Evolutionary conservation across 345 rosid genomes (phyloP).

Genomic region (Cardamine resedifolia): DNA sequence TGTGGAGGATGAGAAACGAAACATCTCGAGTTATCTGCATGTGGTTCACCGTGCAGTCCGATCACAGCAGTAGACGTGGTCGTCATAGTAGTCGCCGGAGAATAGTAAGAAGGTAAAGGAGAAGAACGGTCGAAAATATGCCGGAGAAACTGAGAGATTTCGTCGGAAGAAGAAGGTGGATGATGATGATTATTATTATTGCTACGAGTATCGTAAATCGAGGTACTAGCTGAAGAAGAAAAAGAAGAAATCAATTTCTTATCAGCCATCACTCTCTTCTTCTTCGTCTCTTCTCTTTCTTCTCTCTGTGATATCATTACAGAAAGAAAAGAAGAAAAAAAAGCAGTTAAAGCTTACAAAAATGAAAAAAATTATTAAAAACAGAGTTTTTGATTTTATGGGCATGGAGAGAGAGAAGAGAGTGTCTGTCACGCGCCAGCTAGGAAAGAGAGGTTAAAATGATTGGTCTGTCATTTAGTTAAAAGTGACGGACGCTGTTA

Average conservation of each 20-base stretch:
- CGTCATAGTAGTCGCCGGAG: constrained; percentile 15
- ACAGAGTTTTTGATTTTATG: constrained; percentile 33
- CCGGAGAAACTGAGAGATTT: constrained; percentile 65
- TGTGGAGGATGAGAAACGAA: constrained; percentile 13
- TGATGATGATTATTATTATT: not conserved
- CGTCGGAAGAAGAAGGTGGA: constrained; percentile 49
- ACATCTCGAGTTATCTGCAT: constrained; percentile 21
- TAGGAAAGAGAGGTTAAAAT: constrained; percentile 32
- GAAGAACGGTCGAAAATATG: constrained; percentile 68
- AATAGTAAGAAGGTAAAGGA: constrained; percentile 42
- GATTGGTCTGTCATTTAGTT: constrained; percentile 44
- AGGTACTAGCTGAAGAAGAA: constrained; percentile 23
- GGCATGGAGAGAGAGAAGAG: constrained; percentile 23
- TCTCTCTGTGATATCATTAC: constrained; percentile 27
- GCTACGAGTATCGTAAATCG: constrained; percentile 25
- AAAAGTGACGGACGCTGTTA: constrained; percentile 33
- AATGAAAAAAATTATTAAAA: not conserved
- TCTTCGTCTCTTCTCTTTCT: constrained; percentile 18
- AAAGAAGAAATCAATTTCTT: constrained; percentile 35
- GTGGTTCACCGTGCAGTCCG: constrained; percentile 15
- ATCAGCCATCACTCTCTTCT: constrained; percentile 41
- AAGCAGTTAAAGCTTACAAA: constrained; percentile 23
- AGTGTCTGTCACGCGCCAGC: constrained; percentile 29
- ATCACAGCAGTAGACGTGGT: not conserved
- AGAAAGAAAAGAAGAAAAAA: not conserved